Percentiles rank a stretch among this genome's conserved stretches.
Conservation (phyloP, 768 basidiomycete genomes). For the Suillus occidentalis region DNA sequence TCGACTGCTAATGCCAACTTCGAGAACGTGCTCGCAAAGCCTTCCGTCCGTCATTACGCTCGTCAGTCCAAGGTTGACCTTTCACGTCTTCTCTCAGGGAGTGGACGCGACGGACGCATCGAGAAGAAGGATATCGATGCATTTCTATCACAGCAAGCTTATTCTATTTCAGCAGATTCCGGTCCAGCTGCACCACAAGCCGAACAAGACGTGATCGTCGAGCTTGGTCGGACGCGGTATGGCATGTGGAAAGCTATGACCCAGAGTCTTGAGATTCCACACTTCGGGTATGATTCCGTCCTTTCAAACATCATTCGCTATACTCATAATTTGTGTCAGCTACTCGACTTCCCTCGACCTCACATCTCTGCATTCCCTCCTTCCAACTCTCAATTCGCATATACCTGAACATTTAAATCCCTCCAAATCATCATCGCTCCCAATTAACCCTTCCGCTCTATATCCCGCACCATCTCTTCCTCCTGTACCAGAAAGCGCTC, state of each 20-base stretch:
- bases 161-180: not conserved
- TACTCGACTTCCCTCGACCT: conserved; percentile 78
- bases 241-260: conserved; percentile 92
- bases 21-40: conserved; percentile 60
- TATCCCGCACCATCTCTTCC: conserved; percentile 40
- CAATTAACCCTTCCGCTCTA: conserved; percentile 41
- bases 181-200: not conserved
- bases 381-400: conserved; percentile 64
- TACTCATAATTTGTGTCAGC: conserved; percentile 32
- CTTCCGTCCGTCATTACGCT: conserved; percentile 79
- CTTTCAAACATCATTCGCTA: not conserved
- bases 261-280: conserved; percentile 84
- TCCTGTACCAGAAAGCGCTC: conserved; percentile 48
- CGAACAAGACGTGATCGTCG: conserved; percentile 56
- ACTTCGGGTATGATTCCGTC: conserved; percentile 60
- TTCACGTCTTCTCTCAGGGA: conserved; percentile 55
- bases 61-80: conserved; percentile 65
- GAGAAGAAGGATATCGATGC: conserved; percentile 74
- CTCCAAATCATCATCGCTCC: conserved; percentile 35
- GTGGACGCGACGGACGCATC: conserved; percentile 72
- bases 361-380: conserved; percentile 60
- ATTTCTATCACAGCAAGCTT: conserved; percentile 38
- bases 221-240: conserved; percentile 73
- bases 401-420: conserved; percentile 62
- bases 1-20: conserved; percentile 16